Base-by-base conservation (phyloP, 805 yeast species). In the Groenewaldozyma salmanticensis region DNA sequence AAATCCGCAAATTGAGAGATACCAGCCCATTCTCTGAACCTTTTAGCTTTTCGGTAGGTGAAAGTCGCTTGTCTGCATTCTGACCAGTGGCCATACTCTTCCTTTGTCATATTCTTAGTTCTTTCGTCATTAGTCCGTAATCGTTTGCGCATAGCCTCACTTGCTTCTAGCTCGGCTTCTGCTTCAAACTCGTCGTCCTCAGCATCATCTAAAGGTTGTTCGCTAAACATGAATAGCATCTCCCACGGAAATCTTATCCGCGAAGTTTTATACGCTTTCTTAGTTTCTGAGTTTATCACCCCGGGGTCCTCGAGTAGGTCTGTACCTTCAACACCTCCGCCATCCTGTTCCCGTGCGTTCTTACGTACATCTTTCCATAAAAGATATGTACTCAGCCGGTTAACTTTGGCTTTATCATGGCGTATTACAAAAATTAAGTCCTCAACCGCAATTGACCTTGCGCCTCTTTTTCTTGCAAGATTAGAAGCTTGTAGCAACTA, bases 61-160 rank as follows among this genome's bases (percentile, higher is more conserved):
- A 92, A 92, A 44, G 94, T 80, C 1, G 97, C 97, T 60, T 92
- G 98, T 47, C 98, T 75, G 62, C 98, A 92, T 56, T 92, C 98
- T 9, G 95, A 84, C 96, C 97, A 92, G 59, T 92, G 98, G 15
- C 88, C 98, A 55, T 92, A 92, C 58, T 92, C 98, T 53, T 92
- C 96, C 55, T 79, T 81, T 1, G 98, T 92, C 98, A 92, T 92
- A 51, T 81, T 74, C 49, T 70, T 75, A 0, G 98, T 92, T 47
- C 98, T 71, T 39, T 92, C 96, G 61, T 92, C 98, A 3, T 96
- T 96, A 61, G 76, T 79, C 54, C 87, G 86, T 50, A 92, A 70
- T 43, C 96, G 68, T 59, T 87, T 86, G 59, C 86, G 64, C n/a
- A 94, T 85, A 0, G 94, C 92, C 21, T 80, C 60, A 27, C 86